These are phyloP conservation scores for Porphyra umbilicalis DNA, from an alignment of 31 red algal species.

Conservation along the genomic window DNA sequence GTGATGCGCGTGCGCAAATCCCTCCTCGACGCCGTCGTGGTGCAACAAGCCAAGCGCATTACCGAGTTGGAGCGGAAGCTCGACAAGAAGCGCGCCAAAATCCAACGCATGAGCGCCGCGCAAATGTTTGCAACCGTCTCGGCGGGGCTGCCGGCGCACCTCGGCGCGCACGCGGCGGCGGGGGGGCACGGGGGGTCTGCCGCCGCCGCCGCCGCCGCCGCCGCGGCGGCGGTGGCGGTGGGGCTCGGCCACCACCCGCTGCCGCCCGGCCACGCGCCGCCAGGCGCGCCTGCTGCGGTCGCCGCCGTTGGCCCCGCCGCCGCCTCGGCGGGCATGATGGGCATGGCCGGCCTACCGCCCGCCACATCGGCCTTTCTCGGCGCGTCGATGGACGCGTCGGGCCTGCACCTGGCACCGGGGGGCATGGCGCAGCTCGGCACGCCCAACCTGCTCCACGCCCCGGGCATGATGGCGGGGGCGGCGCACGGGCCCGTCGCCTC, in stretches of 20 bases:
- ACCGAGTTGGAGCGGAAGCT: constrained; percentile 55
- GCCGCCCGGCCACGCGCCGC: background rate
- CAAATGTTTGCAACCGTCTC: constrained; percentile 1
- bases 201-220: background rate
- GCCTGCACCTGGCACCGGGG: background rate
- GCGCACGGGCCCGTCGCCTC: background rate
- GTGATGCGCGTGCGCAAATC: constrained; percentile 23
- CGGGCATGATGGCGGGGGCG: background rate
- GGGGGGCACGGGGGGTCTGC: no score
- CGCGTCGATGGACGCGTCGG: background rate
- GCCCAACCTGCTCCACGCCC: background rate
- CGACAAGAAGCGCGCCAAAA: constrained; percentile 50
- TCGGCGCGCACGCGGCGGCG: background rate
- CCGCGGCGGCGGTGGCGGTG: background rate
- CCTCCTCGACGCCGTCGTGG: constrained; percentile 39
- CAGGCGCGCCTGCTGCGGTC: background rate
- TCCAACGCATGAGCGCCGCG: constrained; percentile 35
- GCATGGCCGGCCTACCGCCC: background rate
- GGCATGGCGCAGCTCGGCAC: background rate
- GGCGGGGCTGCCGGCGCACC: background rate
- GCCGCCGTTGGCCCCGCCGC: background rate
- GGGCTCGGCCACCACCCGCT: background rate
- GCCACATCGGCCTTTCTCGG: background rate
- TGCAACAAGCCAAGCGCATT: constrained; percentile 48
- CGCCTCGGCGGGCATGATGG: background rate